phyloP scores from a whole-genome alignment of 2,329 filamentous ascomycete species.

The Paecilomyces niveus region DNA sequence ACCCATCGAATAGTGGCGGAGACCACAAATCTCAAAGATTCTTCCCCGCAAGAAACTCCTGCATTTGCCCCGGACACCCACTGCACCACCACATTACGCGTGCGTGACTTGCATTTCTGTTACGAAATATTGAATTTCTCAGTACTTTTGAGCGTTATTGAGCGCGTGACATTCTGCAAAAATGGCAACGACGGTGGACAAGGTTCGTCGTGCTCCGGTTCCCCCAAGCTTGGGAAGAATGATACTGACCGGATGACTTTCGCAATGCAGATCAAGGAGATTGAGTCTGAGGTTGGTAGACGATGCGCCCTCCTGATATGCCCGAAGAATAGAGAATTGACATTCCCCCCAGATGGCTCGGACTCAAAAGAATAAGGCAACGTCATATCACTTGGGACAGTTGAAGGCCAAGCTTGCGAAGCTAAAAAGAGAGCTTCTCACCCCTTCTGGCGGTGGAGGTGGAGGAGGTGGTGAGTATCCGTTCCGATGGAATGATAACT shows the following conservation, averaged over 20 bases:
- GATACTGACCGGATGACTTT: conserved; percentile 27
- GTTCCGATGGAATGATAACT: conserved; percentile 3
- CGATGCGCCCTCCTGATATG: conserved; percentile 1
- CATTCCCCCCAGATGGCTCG: conserved; percentile 65
- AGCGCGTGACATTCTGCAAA: not conserved
- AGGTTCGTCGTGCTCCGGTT: conserved; percentile 48
- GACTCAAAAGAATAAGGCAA: conserved; percentile 97
- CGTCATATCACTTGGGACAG: conserved; percentile 83
- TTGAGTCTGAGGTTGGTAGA: conserved; percentile 78
- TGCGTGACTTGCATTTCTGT: not conserved
- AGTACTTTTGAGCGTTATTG: not conserved
- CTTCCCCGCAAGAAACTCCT: conserved; percentile 4
- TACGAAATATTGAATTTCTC: not conserved
- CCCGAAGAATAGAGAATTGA: conserved; percentile 7
- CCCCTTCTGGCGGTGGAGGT: conserved; percentile 69
- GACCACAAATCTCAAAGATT: conserved; percentile 13
- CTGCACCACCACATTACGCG: not conserved
- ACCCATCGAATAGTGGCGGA: not conserved
- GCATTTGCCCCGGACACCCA: not conserved
- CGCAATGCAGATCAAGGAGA: conserved; percentile 73
- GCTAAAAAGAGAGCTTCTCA: conserved; percentile 91
- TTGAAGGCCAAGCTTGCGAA: conserved; percentile 98
- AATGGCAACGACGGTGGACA: conserved; percentile 97
- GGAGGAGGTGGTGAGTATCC: conserved; percentile 60
- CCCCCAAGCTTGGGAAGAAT: conserved; percentile 5